Percentiles rank a stretch among this genome's conserved stretches.
phyloP scores from a whole-genome alignment of 225 moss, liverwort and hornwort species.

The Sphagnum contortum region DNA sequence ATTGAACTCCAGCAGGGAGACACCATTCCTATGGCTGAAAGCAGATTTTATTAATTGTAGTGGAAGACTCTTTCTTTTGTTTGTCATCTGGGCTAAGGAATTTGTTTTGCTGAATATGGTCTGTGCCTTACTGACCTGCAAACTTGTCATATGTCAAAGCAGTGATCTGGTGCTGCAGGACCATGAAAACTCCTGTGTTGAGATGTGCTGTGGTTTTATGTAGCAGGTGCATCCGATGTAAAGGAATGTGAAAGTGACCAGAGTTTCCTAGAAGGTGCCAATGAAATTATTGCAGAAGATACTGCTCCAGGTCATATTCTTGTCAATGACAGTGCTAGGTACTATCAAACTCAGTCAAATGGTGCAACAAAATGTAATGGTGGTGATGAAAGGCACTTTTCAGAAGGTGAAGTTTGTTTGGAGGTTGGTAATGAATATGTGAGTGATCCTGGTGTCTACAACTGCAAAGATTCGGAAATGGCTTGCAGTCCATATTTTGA shows the following conservation, averaged over 20 bases:
- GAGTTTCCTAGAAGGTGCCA: conserved; percentile 5
- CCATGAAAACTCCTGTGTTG: too few relatives aligned
- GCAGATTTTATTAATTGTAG: too few relatives aligned
- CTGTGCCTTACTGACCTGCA: too few relatives aligned
- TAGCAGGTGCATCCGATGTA: background rate
- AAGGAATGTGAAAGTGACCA: conserved; percentile 7
- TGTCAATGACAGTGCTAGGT: conserved; percentile 38
- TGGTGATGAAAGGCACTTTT: conserved; percentile 21
- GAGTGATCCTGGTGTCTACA: conserved; percentile 76
- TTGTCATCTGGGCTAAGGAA: too few relatives aligned
- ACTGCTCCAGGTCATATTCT: conserved; percentile 7
- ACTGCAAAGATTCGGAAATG: conserved; percentile 29
- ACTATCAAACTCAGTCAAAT: conserved; percentile 46
- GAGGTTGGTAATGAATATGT: conserved; percentile 27
- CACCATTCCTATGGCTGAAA: too few relatives aligned
- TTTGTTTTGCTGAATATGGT: too few relatives aligned
- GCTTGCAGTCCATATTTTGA: background rate
- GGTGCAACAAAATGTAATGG: conserved; percentile 10
- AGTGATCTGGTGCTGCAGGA: too few relatives aligned
- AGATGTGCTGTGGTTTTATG: too few relatives aligned
- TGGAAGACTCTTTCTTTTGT: too few relatives aligned
- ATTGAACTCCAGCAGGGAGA: too few relatives aligned
- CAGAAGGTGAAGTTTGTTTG: conserved; percentile 38
- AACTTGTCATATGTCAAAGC: too few relatives aligned
- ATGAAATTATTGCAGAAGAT: conserved; percentile 4